Evolutionary conservation across 2,329 filamentous ascomycete species (phyloP).

Genomic region (Diaporthe citri): DNA sequence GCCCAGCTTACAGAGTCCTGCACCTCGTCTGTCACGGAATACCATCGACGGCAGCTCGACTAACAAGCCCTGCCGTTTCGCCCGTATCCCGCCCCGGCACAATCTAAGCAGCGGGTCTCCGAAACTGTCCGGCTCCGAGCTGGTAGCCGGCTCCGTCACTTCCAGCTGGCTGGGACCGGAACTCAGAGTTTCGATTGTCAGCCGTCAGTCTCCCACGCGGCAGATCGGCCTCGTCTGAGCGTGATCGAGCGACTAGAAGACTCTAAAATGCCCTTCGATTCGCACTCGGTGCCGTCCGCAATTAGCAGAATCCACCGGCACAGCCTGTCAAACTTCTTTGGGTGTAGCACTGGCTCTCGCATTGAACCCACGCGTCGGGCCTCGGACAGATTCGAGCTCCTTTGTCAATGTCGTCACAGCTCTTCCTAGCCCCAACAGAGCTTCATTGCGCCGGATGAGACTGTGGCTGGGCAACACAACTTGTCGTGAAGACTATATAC

Average conservation of each 20-base stretch:
- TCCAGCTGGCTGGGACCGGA: constrained; percentile 12
- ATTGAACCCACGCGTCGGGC: constrained; percentile 19
- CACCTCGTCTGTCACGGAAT: not conserved
- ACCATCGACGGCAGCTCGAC: not conserved
- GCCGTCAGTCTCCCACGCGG: constrained; percentile 1
- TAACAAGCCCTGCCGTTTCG: not conserved
- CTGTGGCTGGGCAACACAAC: not conserved
- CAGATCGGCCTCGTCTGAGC: not conserved
- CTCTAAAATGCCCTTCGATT: not conserved
- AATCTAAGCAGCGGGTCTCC: constrained; percentile 1
- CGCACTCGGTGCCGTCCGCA: not conserved
- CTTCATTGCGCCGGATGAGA: not conserved
- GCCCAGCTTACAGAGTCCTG: not conserved
- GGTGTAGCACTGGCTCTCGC: constrained; percentile 7
- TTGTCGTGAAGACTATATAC: not conserved
- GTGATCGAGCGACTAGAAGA: not conserved
- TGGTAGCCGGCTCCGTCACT: constrained; percentile 11
- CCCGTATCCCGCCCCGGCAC: not conserved
- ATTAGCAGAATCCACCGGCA: constrained; percentile 6
- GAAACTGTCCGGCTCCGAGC: constrained; percentile 25
- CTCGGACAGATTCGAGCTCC: constrained; percentile 37
- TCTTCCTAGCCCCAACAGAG: constrained; percentile 16
- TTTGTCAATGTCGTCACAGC: constrained; percentile 37
- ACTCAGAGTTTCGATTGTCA: constrained; percentile 12
- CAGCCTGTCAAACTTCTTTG: constrained; percentile 1